phyloP scores from a whole-genome alignment of 2,329 filamentous ascomycete species.

The Aspergillus luchuensis region DNA sequence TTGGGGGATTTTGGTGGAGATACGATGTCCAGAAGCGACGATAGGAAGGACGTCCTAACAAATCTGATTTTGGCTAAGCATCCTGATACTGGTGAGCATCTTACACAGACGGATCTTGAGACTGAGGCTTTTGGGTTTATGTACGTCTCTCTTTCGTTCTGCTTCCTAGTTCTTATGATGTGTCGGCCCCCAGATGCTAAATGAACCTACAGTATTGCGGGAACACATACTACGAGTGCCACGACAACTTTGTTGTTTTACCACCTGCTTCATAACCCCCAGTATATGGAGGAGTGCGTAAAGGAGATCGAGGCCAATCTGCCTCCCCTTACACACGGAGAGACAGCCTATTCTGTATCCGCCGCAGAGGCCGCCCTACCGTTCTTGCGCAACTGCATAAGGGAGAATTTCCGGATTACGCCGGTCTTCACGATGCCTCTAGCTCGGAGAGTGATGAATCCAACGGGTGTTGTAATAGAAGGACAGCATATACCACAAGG shows the following conservation, averaged over 20 bases:
- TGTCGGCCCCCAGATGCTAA: too few species aligned
- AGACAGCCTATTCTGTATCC: slow-evolving; percentile 28
- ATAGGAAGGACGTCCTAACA: slow-evolving; percentile 37
- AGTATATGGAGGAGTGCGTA: slow-evolving; percentile 16
- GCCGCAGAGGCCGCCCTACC: slow-evolving; percentile 28
- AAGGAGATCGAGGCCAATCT: neutral
- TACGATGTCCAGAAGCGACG: too few species aligned
- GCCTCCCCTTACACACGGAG: neutral
- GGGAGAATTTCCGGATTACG: slow-evolving; percentile 39
- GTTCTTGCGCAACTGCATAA: slow-evolving; percentile 31
- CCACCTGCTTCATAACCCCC: slow-evolving; percentile 35
- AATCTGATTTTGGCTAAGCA: slow-evolving; percentile 40
- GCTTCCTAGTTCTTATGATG: too few species aligned
- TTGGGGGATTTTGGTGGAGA: slow-evolving; percentile 8
- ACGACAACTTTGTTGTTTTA: slow-evolving; percentile 35
- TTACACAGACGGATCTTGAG: slow-evolving; percentile 35
- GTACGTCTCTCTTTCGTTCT: slow-evolving; percentile 13
- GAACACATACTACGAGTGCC: slow-evolving; percentile 37
- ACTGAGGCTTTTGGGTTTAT: slow-evolving; percentile 44
- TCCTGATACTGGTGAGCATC: slow-evolving; percentile 37
- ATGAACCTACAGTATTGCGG: slow-evolving; percentile 33
- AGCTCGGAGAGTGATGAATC: slow-evolving; percentile 29
- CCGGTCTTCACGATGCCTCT: slow-evolving; percentile 41
- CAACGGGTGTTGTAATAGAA: slow-evolving; percentile 28
- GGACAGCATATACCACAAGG: slow-evolving; percentile 29